Evolutionary conservation across 176 grass and related monocot genomes (phyloP), one percentile per base, ranked within the genome.

Genomic region (Avena insularis): DNA sequence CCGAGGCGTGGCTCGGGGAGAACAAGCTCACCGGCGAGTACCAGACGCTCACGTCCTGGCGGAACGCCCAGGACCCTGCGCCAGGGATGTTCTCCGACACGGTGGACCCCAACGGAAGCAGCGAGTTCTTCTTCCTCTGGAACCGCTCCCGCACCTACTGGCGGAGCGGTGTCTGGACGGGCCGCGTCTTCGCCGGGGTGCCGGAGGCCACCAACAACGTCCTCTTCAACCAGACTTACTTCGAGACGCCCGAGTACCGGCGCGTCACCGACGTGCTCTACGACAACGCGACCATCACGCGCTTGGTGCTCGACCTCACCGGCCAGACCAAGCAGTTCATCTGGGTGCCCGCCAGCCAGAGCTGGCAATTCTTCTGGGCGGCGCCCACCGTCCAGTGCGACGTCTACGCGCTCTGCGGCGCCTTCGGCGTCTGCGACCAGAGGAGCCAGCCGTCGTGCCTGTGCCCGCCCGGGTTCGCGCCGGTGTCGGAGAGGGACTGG

Each of bases 41-140:
- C 31, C 85, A 79, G 71, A n/a, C 71, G 75, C 82, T 93, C 15
- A 71, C 69, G 48, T 87, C 88, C 12, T 93, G 91, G 88, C 89
- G 78, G 45, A 85, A 87, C 79, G 62, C 73, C 1, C 79, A 85
- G n/a, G 79, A 92, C 85, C 91, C 91, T 0, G 61, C 87, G 3
- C 87, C 87, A 1, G 88, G 91, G 7, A 56, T 78, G 20, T 90
- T 87, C 70, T 23, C 51, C 49, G 0, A 78, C n/a, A 83, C 89
- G 77, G 61, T 87, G 17, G 78, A 82, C 58, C 67, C 36, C 53
- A 16, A 21, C 53, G 47, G 83, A 61, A 76, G 9, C 59, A 87
- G 62, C 73, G 78, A 87, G 68, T 85, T 90, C 81, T 84, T 83
- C 81, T 43, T 48, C 21, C 68, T 83, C 19, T 80, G 53, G 71